A percentile compares a stretch with the other conserved stretches of the same genome.
Evolutionary conservation across 2,329 filamentous ascomycete genomes (phyloP).

Genomic region (Drechmeria coniospora): DNA sequence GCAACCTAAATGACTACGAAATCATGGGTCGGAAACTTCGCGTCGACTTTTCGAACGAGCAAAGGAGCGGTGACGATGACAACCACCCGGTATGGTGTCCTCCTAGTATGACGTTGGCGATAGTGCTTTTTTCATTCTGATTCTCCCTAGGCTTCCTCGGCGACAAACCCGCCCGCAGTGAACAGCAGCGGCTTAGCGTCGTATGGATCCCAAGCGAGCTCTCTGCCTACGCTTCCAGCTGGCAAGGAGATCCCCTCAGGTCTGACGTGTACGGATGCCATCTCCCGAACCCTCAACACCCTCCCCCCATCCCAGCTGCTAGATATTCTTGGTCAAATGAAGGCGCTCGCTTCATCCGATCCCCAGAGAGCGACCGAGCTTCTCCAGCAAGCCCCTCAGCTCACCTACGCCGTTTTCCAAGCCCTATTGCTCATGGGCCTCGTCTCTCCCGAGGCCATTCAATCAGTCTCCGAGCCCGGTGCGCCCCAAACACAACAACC

Average conservation of each 20-base stretch:
- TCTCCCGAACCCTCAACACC: constrained; percentile 77
- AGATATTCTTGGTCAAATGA: constrained; percentile 90
- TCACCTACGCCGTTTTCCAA: constrained; percentile 91
- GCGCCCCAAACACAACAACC: constrained; percentile 19
- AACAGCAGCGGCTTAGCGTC: constrained; percentile 17
- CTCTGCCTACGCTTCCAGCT: constrained; percentile 65
- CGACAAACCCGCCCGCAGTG: constrained; percentile 12
- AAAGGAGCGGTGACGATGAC: constrained; percentile 51
- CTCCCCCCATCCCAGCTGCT: constrained; percentile 79
- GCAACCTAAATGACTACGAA: constrained; percentile 90
- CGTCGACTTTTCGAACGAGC: constrained; percentile 93
- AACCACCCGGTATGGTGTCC: constrained; percentile 9
- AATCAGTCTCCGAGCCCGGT: constrained; percentile 58
- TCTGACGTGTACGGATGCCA: constrained; percentile 74
- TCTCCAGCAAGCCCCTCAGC: constrained; percentile 75
- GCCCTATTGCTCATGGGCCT: constrained; percentile 84
- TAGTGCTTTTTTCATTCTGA: neutral
- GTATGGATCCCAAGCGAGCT: constrained; percentile 24
- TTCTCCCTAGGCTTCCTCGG: constrained; percentile 6
- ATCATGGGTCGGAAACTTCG: constrained; percentile 88
- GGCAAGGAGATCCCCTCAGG: constrained; percentile 74
- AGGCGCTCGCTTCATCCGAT: constrained; percentile 68
- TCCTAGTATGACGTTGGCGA: neutral
- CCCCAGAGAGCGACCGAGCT: constrained; percentile 74
- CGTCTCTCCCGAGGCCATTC: constrained; percentile 70